Evolutionary conservation across 1,284 basidiomycete species (phyloP), one percentile per base, ranked within the genome.

Genomic region (Exsudoporus floridanus): DNA sequence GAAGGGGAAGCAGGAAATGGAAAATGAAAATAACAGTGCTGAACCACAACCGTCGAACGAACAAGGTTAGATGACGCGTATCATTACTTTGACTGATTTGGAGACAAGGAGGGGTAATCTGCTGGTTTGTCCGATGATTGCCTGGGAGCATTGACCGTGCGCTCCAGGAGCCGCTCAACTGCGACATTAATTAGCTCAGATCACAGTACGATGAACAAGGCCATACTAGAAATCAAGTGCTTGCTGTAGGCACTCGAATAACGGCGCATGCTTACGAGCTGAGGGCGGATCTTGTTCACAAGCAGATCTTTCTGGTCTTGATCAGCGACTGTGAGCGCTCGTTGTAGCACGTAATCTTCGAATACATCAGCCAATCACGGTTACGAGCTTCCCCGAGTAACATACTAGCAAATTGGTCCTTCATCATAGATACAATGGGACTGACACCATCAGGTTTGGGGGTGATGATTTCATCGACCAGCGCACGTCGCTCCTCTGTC

Each of bases 361-460:
- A 38, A 57, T 7, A 23, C 30, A 44, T 50, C 2, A 45, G 47
- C 47, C 46, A 46, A 39, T 31, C 49, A 54, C 34, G n/a, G n/a
- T 41, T 34, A 4, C 10, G 1, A 54, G 41, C 35, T 50, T 21
- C 6, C n/a, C 27, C 36, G 18, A 25, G 21, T 4, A 18, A 80
- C 89, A 62, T 62, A 92, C 90, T 95, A 28, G 87, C 92, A 71
- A 83, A 96, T 63, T 92, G 90, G 66, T 96, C 92, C 74, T 90
- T 92, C 84, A 94, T 91, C 89, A 96, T 90, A 13, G 79, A 77
- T 33, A 81, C 78, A 51, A 93, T 77, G 0, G 85, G 81, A 55
- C 77, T 84, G 34, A 81, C 73, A 27, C 82, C 82, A 56, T 89
- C 84, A 37, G 77, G 74, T 54, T 79, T 80, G n/a, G 78, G 75